These are phyloP conservation scores for Penicillium coprophilum DNA, from an alignment of 495 filamentous ascomycete species.

Conservation along the genomic window DNA sequence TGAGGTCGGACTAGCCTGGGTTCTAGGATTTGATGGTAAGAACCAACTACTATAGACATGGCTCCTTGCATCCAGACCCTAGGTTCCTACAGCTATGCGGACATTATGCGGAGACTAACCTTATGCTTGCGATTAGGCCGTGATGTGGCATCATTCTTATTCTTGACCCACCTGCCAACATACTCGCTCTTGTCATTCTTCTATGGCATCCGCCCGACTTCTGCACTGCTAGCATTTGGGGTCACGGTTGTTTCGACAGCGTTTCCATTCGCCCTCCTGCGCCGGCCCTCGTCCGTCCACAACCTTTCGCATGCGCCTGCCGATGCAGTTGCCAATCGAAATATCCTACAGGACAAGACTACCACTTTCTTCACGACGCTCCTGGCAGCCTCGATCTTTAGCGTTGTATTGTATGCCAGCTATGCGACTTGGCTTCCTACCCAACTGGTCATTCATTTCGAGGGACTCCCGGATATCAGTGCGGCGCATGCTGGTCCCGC, in stretches of 20 bases:
- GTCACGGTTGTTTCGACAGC: conserved; percentile 67
- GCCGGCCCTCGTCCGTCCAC: conserved; percentile 61
- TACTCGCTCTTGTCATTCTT: conserved; percentile 70
- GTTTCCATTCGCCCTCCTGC: conserved; percentile 69
- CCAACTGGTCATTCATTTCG: conserved; percentile 68
- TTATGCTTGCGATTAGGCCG: conserved; percentile 44
- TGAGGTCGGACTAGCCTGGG: conserved; percentile 71
- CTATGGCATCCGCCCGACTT: conserved; percentile 62
- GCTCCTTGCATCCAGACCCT: not conserved
- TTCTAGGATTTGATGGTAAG: conserved; percentile 65
- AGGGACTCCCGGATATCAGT: conserved; percentile 61
- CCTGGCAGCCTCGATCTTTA: conserved; percentile 67
- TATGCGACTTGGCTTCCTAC: conserved; percentile 64
- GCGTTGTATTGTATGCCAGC: conserved; percentile 60
- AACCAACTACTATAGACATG: not conserved
- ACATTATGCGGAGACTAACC: conserved; percentile 8
- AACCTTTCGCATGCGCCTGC: conserved; percentile 48
- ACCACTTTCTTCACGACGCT: conserved; percentile 63
- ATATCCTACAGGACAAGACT: conserved; percentile 63
- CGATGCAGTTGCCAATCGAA: conserved; percentile 57
- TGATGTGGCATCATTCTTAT: conserved; percentile 65
- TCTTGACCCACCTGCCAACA: conserved; percentile 69
- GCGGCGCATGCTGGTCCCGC: conserved; percentile 58
- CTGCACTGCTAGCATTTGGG: conserved; percentile 54
- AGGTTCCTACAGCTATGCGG: not conserved